A percentile compares a stretch with the other conserved stretches of the same genome.
These are phyloP conservation scores for Ceratobasidium sp. DNA, from an alignment of 1,284 basidiomycete genomes.

Conservation along the genomic window DNA sequence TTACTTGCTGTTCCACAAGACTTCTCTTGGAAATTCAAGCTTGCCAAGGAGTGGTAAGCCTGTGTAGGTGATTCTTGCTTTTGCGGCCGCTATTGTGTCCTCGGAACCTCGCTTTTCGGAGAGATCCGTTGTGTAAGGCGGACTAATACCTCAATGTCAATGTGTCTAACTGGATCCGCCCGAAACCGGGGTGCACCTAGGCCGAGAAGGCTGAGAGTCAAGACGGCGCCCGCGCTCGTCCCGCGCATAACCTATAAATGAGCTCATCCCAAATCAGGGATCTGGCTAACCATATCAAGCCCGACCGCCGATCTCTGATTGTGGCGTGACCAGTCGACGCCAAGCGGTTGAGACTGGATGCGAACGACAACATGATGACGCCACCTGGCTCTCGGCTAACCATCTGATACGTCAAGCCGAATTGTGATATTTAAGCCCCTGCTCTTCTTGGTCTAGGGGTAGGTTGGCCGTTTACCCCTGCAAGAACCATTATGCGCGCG, in stretches of 20 bases:
- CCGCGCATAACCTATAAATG: background rate
- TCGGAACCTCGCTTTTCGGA: background rate
- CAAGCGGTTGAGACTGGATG: background rate
- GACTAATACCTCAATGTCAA: background rate
- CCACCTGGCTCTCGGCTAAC: background rate
- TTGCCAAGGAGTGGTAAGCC: slow-evolving; percentile 77
- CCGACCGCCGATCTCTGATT: background rate
- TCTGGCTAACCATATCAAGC: slow-evolving; percentile 13
- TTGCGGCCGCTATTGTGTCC: background rate
- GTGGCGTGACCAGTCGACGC: background rate
- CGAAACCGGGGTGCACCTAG: background rate
- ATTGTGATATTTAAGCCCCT: background rate
- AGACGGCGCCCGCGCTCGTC: background rate
- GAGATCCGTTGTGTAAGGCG: no score
- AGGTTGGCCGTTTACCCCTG: background rate
- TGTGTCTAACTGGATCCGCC: background rate
- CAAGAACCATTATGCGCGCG: background rate
- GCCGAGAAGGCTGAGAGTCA: background rate
- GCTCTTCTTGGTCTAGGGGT: background rate
- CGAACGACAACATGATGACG: background rate
- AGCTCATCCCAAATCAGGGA: background rate
- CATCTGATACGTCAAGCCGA: background rate
- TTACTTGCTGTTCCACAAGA: slow-evolving; percentile 59
- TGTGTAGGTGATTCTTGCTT: background rate
- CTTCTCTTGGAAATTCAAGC: slow-evolving; percentile 84